Conservation (phyloP, 345 rosid species). For the Hibiscus syriacus region DNA sequence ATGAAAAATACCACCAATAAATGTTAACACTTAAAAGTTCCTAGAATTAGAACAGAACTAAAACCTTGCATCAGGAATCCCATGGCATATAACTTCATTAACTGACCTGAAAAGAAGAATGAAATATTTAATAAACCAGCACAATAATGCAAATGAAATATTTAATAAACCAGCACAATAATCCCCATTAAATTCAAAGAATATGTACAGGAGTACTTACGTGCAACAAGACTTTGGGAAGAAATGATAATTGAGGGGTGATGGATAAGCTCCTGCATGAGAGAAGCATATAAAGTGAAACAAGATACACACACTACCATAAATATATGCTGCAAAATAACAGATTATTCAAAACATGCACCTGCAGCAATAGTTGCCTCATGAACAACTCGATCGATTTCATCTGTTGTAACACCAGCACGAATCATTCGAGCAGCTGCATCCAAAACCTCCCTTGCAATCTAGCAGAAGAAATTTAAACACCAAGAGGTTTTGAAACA, state of each 20-base stretch:
- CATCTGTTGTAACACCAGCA: conserved; percentile 94
- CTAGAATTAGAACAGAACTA: background rate
- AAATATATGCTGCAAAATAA: background rate
- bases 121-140: too few species aligned
- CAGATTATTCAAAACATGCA: conserved; percentile 18
- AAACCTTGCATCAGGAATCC: conserved; percentile 98
- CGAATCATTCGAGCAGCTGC: conserved; percentile 71
- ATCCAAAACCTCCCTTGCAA: conserved; percentile 87
- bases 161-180: conserved; percentile 9
- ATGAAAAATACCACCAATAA: background rate
- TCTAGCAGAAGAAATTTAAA: conserved; percentile 27
- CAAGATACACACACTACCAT: background rate
- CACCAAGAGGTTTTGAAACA: background rate
- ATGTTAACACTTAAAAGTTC: background rate
- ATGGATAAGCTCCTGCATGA: conserved; percentile 86
- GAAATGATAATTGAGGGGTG: conserved; percentile 92
- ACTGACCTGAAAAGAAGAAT: conserved; percentile 57
- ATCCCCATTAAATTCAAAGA: background rate
- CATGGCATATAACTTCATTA: conserved; percentile 98
- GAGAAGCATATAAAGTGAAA: background rate
- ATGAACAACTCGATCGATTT: conserved; percentile 86
- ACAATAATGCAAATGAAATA: too few species aligned
- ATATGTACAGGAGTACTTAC: conserved; percentile 57
- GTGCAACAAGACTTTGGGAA: conserved; percentile 99
- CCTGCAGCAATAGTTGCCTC: conserved; percentile 87